A percentile compares a stretch with the other conserved stretches of the same genome.
Conservation (phyloP, 139 green algal species). For the Bryopsis sp. region DNA sequence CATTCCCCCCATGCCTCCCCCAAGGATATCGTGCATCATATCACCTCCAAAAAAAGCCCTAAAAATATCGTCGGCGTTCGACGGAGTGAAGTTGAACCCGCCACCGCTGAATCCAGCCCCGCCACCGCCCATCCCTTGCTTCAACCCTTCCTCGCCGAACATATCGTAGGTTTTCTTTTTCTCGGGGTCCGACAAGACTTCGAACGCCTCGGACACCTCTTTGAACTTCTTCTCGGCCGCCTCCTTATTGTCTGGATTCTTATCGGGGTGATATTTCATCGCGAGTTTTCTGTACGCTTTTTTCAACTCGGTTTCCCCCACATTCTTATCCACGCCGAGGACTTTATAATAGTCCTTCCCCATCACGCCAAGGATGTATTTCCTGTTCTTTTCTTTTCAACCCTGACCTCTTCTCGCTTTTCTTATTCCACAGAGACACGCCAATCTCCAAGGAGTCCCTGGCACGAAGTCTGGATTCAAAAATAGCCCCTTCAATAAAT, state of each 20-base stretch:
- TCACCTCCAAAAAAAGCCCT: conserved; percentile 3
- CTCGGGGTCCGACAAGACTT: conserved; percentile 71
- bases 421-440: no score
- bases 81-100: conserved; percentile 34
- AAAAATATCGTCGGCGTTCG: conserved; percentile 50
- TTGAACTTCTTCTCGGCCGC: conserved; percentile 72
- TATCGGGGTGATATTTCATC: conserved; percentile 80
- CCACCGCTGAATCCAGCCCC: conserved; percentile 17
- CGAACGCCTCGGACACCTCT: conserved; percentile 76
- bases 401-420: no score
- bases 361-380: no score
- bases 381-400: no score
- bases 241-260: conserved; percentile 57
- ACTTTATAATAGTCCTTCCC: conserved; percentile 74
- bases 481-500: no score
- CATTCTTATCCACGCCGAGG: conserved; percentile 57
- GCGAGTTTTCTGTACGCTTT: conserved; percentile 79
- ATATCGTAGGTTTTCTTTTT: conserved; percentile 75
- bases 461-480: no score
- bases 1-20: no score
- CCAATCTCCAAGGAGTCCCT: no score
- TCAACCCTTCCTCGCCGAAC: conserved; percentile 81
- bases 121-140: conserved; percentile 29
- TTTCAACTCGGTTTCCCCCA: conserved; percentile 70
- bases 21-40: background rate